phyloP scores from a whole-genome alignment of 2,329 filamentous ascomycete genomes.

The Lasiodiplodia sp. region DNA sequence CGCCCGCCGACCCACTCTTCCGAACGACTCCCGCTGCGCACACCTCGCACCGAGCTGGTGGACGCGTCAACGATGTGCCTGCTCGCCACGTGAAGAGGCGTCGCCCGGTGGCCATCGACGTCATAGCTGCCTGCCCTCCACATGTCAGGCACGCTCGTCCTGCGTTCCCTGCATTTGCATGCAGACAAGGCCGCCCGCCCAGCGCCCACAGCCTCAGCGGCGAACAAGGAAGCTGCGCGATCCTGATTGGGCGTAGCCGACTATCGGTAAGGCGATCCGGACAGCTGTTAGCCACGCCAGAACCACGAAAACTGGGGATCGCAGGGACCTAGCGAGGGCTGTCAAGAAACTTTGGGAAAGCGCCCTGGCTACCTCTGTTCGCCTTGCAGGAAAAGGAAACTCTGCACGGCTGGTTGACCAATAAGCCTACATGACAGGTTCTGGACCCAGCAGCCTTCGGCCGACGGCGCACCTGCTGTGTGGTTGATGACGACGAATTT shows the following conservation, averaged over 20 bases:
- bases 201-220: constrained; percentile 24
- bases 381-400: background rate
- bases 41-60: background rate
- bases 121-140: constrained; percentile 7
- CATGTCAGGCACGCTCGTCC: background rate
- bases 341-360: background rate
- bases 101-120: background rate
- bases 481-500: constrained; percentile 21
- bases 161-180: constrained; percentile 7
- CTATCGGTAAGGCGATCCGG: constrained; percentile 11
- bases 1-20: background rate
- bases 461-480: constrained; percentile 5
- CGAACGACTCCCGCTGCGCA: background rate
- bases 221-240: constrained; percentile 5
- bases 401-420: background rate
- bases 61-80: constrained; percentile 16
- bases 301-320: background rate
- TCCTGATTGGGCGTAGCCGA: background rate
- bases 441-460: constrained; percentile 7
- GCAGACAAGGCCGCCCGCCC: constrained; percentile 10
- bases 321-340: background rate
- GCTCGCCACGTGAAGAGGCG: constrained; percentile 20
- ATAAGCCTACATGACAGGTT: background rate
- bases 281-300: background rate
- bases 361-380: background rate